These are phyloP conservation scores for Alternaria hordeiaustralica DNA, from an alignment of 2,329 filamentous ascomycete genomes.

Conservation along the genomic window DNA sequence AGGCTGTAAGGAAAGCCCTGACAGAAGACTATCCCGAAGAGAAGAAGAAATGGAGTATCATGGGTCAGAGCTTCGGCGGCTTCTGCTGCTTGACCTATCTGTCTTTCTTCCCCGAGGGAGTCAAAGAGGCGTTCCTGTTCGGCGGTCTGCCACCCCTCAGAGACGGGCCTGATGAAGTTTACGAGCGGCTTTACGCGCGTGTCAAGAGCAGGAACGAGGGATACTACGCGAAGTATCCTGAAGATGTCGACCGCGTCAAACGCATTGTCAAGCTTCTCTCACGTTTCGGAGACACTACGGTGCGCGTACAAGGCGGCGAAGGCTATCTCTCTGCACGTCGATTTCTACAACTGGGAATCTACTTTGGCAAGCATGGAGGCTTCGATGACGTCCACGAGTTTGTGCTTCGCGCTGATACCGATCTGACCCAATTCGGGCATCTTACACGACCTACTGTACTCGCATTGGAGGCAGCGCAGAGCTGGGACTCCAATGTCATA, in stretches of 20 bases:
- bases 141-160: slow-evolving; percentile 84
- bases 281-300: slow-evolving; percentile 60
- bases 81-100: slow-evolving; percentile 87
- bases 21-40: slow-evolving; percentile 72
- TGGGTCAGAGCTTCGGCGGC: slow-evolving; percentile 92
- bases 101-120: slow-evolving; percentile 75
- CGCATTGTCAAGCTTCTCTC: slow-evolving; percentile 70
- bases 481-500: slow-evolving; percentile 78
- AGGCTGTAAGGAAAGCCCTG: slow-evolving; percentile 79
- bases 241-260: slow-evolving; percentile 74
- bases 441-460: slow-evolving; percentile 75
- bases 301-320: slow-evolving; percentile 75
- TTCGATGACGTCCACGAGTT: slow-evolving; percentile 56
- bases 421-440: slow-evolving; percentile 77
- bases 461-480: slow-evolving; percentile 69
- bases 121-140: slow-evolving; percentile 82
- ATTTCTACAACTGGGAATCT: slow-evolving; percentile 78
- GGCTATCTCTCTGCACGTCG: slow-evolving; percentile 70
- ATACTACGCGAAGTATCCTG: slow-evolving; percentile 86
- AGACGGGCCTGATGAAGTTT: slow-evolving; percentile 75
- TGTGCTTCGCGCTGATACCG: slow-evolving; percentile 72
- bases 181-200: slow-evolving; percentile 72
- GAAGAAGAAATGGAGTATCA: slow-evolving; percentile 80
- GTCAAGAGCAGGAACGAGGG: slow-evolving; percentile 74
- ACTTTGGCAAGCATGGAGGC: slow-evolving; percentile 74